A percentile compares a stretch with the other conserved stretches of the same genome.
Evolutionary conservation across 805 yeast genomes (phyloP).

Genomic region (Candida jianshihensis): DNA sequence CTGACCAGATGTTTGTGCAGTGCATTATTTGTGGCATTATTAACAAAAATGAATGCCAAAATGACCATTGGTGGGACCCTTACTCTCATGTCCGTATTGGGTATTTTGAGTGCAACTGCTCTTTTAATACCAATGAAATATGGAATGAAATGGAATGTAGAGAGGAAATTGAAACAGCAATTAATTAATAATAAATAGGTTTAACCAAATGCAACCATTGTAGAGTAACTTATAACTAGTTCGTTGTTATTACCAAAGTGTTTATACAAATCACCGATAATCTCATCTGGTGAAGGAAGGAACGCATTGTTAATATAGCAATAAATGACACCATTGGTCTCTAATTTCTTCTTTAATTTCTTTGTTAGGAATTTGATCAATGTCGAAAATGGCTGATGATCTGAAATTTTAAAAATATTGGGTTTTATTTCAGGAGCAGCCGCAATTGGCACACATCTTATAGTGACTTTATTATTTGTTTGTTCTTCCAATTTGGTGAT

Average conservation of each 20-base stretch:
- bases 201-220: constrained; percentile 40
- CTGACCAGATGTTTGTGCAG: constrained; percentile 65
- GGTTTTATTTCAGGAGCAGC: constrained; percentile 46
- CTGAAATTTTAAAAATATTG: constrained; percentile 40
- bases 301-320: constrained; percentile 41
- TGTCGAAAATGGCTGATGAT: constrained; percentile 40
- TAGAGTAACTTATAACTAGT: constrained; percentile 38
- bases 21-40: constrained; percentile 64
- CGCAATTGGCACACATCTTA: constrained; percentile 57
- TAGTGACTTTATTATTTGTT: constrained; percentile 25
- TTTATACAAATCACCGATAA: constrained; percentile 28
- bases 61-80: constrained; percentile 74
- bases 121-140: constrained; percentile 24
- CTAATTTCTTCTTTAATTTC: constrained; percentile 25
- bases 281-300: constrained; percentile 39
- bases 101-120: constrained; percentile 20
- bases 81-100: constrained; percentile 57
- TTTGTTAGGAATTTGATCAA: constrained; percentile 38
- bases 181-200: background rate
- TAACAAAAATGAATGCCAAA: constrained; percentile 47
- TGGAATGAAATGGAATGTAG: constrained; percentile 26
- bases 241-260: constrained; percentile 32
- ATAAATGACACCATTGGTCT: constrained; percentile 22
- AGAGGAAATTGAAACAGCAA: constrained; percentile 34
- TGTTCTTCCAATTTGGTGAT: constrained; percentile 10